phyloP scores from a whole-genome alignment of 2,329 filamentous ascomycete genomes.

The Monilinia laxa region DNA sequence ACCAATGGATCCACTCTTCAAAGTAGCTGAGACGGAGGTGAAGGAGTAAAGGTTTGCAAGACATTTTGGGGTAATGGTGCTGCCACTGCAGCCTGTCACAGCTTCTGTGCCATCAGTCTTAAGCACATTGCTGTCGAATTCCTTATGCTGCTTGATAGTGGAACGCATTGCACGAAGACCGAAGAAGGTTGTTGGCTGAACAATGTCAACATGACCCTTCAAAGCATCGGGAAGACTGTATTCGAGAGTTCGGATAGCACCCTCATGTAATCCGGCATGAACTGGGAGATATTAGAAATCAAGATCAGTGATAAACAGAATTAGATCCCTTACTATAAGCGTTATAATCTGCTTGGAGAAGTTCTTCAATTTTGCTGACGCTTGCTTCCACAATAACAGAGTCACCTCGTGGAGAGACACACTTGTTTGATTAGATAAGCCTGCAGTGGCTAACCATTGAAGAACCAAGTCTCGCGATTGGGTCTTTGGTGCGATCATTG shows the following conservation, averaged over 20 bases:
- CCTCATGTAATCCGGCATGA: slow-evolving; percentile 27
- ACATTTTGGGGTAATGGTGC: slow-evolving; percentile 36
- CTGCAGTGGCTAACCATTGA: slow-evolving; percentile 55
- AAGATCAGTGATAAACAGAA: neutral
- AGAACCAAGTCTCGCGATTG: slow-evolving; percentile 55
- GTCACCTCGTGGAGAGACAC: slow-evolving; percentile 53
- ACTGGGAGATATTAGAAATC: slow-evolving; percentile 28
- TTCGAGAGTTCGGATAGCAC: slow-evolving; percentile 34
- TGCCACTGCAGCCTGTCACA: slow-evolving; percentile 35
- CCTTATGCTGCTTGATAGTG: slow-evolving; percentile 27
- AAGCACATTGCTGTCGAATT: slow-evolving; percentile 23
- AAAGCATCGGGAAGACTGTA: slow-evolving; percentile 51
- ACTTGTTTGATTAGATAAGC: slow-evolving; percentile 46
- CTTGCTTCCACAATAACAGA: slow-evolving; percentile 50
- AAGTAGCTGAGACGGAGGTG: slow-evolving; percentile 26
- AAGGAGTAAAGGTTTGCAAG: slow-evolving; percentile 39
- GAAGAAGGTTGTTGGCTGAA: slow-evolving; percentile 62
- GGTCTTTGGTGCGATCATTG: slow-evolving; percentile 53
- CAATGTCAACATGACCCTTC: slow-evolving; percentile 56
- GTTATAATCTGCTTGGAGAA: slow-evolving; percentile 53
- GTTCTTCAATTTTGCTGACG: slow-evolving; percentile 51
- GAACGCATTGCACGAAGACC: slow-evolving; percentile 41
- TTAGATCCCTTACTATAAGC: slow-evolving; percentile 48
- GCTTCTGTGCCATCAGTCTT: slow-evolving; percentile 26
- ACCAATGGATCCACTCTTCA: slow-evolving; percentile 33